Percentiles rank a stretch among this genome's conserved stretches.
Conservation (phyloP, 1,284 basidiomycete species). For the Marasmius sp. region DNA sequence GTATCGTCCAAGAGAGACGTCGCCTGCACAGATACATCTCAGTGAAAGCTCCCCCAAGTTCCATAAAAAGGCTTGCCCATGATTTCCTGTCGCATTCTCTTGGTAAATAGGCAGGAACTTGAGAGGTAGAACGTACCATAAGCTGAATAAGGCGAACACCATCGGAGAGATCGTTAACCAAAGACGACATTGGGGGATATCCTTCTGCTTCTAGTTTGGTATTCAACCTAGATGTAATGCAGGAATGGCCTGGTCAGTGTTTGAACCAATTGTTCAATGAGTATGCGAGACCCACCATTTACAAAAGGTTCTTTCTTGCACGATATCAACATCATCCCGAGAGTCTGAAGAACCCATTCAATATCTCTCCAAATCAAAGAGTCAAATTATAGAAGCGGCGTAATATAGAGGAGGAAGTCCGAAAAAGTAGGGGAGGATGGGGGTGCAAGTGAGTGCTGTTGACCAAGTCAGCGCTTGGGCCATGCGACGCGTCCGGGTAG, state of each 20-base stretch:
- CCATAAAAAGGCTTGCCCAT: conserved; percentile 61
- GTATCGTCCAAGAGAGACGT: conserved; percentile 88
- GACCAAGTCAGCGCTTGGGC: not conserved
- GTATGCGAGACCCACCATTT: conserved; percentile 62
- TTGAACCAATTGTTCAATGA: not conserved
- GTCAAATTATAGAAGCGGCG: conserved; percentile 6
- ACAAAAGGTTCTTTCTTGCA: conserved; percentile 82
- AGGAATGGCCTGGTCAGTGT: not conserved
- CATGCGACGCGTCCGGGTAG: conserved; percentile 22
- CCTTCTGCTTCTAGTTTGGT: conserved; percentile 88
- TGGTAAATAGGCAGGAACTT: not conserved
- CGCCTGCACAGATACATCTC: conserved; percentile 49
- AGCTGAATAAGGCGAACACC: conserved; percentile 93
- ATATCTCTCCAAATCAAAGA: conserved; percentile 47
- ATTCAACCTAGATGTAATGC: conserved; percentile 70
- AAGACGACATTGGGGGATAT: conserved; percentile 88
- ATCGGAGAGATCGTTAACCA: conserved; percentile 90
- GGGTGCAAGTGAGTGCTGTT: not conserved
- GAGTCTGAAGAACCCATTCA: conserved; percentile 39
- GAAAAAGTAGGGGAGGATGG: not conserved
- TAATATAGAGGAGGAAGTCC: conserved; percentile 7
- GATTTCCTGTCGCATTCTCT: conserved; percentile 68
- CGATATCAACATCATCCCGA: conserved; percentile 39
- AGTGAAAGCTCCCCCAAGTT: conserved; percentile 1
- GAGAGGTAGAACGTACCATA: conserved; percentile 56